Base-by-base conservation (phyloP, 2,329 filamentous ascomycete species). In the Colletotrichum sp. region DNA sequence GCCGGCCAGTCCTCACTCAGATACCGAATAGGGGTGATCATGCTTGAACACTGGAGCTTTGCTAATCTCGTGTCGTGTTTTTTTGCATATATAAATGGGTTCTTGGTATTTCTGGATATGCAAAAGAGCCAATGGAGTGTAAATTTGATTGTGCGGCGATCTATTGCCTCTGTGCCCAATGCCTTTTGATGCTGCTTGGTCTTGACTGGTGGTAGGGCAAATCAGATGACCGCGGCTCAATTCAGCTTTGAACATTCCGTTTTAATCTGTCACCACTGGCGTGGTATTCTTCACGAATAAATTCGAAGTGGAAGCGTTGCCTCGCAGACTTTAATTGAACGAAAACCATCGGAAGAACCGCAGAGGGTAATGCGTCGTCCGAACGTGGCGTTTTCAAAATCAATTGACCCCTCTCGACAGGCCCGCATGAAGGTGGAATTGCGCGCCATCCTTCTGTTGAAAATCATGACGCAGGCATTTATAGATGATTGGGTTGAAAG, bases 91-190 rank as follows among this genome's bases (percentile, higher is more conserved):
- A 1, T 22, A 13, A 49, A 22, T 49, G n/a, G 44, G n/a, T 7
- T n/a, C 9, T 13, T 49, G 9, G 1, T 22, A 22, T 13, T 12
- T 49, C 44, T 22, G 2, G 11, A 13, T 49, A 1, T 49, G 11
- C 4, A 13, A n/a, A 0, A 49, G 44, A 36, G 34, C 16, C 36
- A 39, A 39, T 2, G 0, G 15, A 19, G 16, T 39, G 36, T 39
- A 7, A 1, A 1, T 1, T 2, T 19, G 36, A 36, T 3, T 36
- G 3, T 39, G 36, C 2, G 1, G 36, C 36, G 36, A 6, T 12
- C 0, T 2, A 49, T 13, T 49, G 19, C 44, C 44, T 22, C 19
- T 49, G 11, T 12, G 3, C n/a, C 5, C 2, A 1, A 19, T 49
- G 3, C 44, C 3, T 52, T 13, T 52, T 52, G 19, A 22, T 22